Conservation (phyloP, 768 basidiomycete genomes). For the Pleurotus platypus region DNA sequence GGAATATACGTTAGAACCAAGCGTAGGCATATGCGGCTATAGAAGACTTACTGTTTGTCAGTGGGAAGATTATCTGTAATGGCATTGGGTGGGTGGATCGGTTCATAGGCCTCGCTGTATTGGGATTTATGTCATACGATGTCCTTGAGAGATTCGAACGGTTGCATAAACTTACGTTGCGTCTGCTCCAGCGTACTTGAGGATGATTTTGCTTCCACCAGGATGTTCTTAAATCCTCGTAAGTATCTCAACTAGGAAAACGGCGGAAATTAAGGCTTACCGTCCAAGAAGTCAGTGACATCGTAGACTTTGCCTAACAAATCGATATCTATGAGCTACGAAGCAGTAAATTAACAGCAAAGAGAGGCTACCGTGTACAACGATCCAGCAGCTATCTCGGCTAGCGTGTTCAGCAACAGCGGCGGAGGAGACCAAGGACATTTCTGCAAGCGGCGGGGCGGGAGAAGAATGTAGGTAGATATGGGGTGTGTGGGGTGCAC, state of each 20-base stretch:
- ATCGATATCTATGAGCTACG: slow-evolving; percentile 8
- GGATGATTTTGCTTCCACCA: slow-evolving; percentile 80
- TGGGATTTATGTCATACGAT: neutral
- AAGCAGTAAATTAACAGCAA: neutral
- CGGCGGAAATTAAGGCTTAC: slow-evolving; percentile 29
- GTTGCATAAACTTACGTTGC: slow-evolving; percentile 57
- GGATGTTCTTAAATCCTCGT: neutral
- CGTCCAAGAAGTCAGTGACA: slow-evolving; percentile 74
- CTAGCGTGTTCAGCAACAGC: slow-evolving; percentile 53
- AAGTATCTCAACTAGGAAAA: neutral
- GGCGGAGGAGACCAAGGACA: slow-evolving; percentile 34
- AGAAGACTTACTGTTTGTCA: slow-evolving; percentile 71
- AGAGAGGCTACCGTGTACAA: slow-evolving; percentile 61
- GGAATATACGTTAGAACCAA: neutral
- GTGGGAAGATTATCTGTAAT: slow-evolving; percentile 72
- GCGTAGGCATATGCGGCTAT: neutral
- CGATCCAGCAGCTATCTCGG: slow-evolving; percentile 75
- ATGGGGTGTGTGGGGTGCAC: neutral
- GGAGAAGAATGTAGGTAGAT: slow-evolving; percentile 17
- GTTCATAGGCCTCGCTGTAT: slow-evolving; percentile 72
- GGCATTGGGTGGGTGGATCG: slow-evolving; percentile 84
- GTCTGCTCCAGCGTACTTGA: slow-evolving; percentile 88
- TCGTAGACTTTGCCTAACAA: slow-evolving; percentile 67
- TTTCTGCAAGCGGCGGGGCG: slow-evolving; percentile 24
- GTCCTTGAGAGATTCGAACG: slow-evolving; percentile 7